These are phyloP conservation scores for Gossypium trilobum DNA, from an alignment of 441 rosid genomes.

Conservation along the genomic window DNA sequence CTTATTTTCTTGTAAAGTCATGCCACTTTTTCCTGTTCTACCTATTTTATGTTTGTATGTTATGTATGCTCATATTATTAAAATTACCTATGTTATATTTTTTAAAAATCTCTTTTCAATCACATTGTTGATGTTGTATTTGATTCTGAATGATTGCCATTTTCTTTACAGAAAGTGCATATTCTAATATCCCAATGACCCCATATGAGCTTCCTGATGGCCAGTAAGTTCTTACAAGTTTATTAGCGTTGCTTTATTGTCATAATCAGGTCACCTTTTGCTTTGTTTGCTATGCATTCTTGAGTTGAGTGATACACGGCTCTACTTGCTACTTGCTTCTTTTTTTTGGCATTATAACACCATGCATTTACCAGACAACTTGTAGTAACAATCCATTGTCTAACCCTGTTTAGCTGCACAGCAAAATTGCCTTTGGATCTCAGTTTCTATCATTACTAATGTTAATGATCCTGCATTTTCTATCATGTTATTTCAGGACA, in stretches of 20 bases:
- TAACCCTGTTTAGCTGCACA: conserved; percentile 7
- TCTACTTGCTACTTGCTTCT: not conserved
- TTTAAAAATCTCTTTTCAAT: not conserved
- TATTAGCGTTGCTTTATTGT: not conserved
- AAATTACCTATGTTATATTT: not conserved
- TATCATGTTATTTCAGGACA: conserved; percentile 42
- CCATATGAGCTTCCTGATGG: conserved; percentile 99
- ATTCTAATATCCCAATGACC: conserved; percentile 96
- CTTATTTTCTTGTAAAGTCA: not conserved
- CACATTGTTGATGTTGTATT: not conserved
- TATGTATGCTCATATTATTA: not conserved
- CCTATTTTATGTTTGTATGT: not conserved
- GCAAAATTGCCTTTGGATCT: conserved; percentile 9
- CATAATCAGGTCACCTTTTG: not conserved
- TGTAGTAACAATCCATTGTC: not conserved
- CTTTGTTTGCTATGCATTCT: not conserved
- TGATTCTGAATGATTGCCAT: conserved; percentile 6
- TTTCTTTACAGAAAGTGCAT: conserved; percentile 57
- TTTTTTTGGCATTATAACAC: not conserved
- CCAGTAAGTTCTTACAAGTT: conserved; percentile 58
- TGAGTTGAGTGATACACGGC: not conserved
- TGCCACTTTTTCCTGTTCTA: not conserved
- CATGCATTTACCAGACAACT: not conserved
- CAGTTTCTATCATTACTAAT: not conserved
- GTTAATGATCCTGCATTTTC: not conserved